Evolutionary conservation across 768 basidiomycete species (phyloP), one percentile per base, ranked within the genome.

Genomic region (Cyathus striatus): DNA sequence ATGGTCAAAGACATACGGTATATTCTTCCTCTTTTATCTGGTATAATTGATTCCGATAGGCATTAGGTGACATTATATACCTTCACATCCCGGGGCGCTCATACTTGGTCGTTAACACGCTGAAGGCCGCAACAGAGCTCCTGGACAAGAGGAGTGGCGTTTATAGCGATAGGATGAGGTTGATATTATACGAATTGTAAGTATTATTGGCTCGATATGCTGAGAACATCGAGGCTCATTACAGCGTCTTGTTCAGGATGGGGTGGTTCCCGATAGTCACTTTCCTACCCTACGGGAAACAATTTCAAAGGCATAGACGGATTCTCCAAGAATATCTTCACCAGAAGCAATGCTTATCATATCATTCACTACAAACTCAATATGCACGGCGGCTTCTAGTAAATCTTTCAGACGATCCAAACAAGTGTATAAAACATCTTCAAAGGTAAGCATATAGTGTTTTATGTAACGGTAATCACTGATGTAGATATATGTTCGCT

Each of bases 81-180:
- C 20, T 37, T 14, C 13, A 14, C 20, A 20, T 37, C 20, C 35
- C 35, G 12, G 35, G 35, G 4, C 35, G 35, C 6, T n/a, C 35
- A 13, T 14, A 50, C 13, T 37, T 72, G 5, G 18, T 73, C 36
- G 37, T 73, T 6, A 68, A 65, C 45, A 58, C 54, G 1, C 40
- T 42, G 12, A 51, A 63, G 12, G 45, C 52, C 16, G 59, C 66
- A 3, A 49, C 61, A 22, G 73, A 75, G 21, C 60, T 75, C 46
- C 57, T 75, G 32, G 71, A 75, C 26, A 71, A 68, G 47, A 65
- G 70, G 32, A 71, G 69, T 9, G 55, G 66, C 14, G 56, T 61
- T 18, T 75, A 75, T 45, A 76, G 73, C 7, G 67, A 70, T 45
- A 63, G 72, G 26, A 65, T 49, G 5, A 42, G 49, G 13, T 27